Evolutionary conservation across 441 rosid species (phyloP).

Genomic region (Francoa sonchifolia): DNA sequence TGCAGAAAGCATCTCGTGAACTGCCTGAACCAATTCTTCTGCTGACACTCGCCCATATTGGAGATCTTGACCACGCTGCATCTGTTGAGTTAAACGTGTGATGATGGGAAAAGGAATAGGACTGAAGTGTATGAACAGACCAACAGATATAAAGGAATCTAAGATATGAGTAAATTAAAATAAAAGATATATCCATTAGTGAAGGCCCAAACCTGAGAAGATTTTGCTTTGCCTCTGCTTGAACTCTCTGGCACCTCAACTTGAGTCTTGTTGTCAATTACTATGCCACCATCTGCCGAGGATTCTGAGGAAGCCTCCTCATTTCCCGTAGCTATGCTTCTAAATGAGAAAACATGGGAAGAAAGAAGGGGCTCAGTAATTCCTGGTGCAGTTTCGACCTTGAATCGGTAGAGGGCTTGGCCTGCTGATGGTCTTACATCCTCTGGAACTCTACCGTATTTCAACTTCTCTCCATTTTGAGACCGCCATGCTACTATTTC

Average conservation of each 20-base stretch:
- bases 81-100: conserved; percentile 4
- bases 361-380: conserved; percentile 58
- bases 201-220: conserved; percentile 47
- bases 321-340: conserved; percentile 42
- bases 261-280: conserved; percentile 19
- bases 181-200: neutral
- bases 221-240: conserved; percentile 30
- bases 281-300: conserved; percentile 20
- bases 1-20: conserved; percentile 89
- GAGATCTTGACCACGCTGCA: conserved; percentile 45
- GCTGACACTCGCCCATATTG: conserved; percentile 77
- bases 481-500: conserved; percentile 90
- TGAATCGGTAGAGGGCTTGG: conserved; percentile 76
- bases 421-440: conserved; percentile 92
- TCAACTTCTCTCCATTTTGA: conserved; percentile 73
- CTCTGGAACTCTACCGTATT: conserved; percentile 91
- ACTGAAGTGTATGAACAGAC: no score
- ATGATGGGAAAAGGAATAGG: no score
- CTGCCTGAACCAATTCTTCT: conserved; percentile 77
- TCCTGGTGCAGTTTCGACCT: conserved; percentile 74
- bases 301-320: conserved; percentile 35
- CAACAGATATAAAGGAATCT: no score
- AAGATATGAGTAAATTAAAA: neutral
- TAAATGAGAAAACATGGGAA: conserved; percentile 92
- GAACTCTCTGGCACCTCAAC: conserved; percentile 38